A percentile compares a stretch with the other conserved stretches of the same genome.
Evolutionary conservation across 1,284 basidiomycete species (phyloP).

Genomic region (Amylostereum areolatum): DNA sequence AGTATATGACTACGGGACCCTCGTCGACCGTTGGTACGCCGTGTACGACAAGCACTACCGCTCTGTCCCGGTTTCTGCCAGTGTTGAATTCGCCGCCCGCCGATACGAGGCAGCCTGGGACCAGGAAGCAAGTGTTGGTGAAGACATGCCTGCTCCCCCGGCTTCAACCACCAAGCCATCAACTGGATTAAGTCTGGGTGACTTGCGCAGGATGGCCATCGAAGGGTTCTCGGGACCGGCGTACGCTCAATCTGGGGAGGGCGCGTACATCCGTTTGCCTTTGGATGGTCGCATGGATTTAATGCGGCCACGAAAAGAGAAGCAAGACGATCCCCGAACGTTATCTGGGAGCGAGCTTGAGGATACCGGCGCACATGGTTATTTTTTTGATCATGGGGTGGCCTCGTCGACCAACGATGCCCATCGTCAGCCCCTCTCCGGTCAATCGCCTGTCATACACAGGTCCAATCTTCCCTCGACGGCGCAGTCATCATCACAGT

Average conservation of each 20-base stretch:
- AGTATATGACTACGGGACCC: slow-evolving; percentile 68
- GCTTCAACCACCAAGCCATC: slow-evolving; percentile 37
- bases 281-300: slow-evolving; percentile 83
- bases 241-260: slow-evolving; percentile 34
- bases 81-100: slow-evolving; percentile 57
- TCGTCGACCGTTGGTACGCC: slow-evolving; percentile 87
- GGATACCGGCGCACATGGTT: background rate
- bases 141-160: slow-evolving; percentile 20
- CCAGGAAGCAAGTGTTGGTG: slow-evolving; percentile 26
- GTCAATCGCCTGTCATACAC: background rate
- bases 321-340: slow-evolving; percentile 17
- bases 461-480: background rate
- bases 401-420: slow-evolving; percentile 1
- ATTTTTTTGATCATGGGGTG: slow-evolving; percentile 2
- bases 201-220: slow-evolving; percentile 62
- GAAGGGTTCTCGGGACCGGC: slow-evolving; percentile 37
- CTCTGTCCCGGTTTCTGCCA: slow-evolving; percentile 32
- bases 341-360: slow-evolving; percentile 10
- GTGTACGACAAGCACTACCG: slow-evolving; percentile 88
- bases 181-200: slow-evolving; percentile 70
- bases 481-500: too few relatives aligned
- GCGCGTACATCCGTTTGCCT: slow-evolving; percentile 75
- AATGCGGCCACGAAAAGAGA: slow-evolving; percentile 56
- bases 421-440: background rate
- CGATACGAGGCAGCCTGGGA: slow-evolving; percentile 77